A percentile compares a stretch with the other conserved stretches of the same genome.
phyloP scores from a whole-genome alignment of 2,329 filamentous ascomycete species.

The Rutstroemia sp. region DNA sequence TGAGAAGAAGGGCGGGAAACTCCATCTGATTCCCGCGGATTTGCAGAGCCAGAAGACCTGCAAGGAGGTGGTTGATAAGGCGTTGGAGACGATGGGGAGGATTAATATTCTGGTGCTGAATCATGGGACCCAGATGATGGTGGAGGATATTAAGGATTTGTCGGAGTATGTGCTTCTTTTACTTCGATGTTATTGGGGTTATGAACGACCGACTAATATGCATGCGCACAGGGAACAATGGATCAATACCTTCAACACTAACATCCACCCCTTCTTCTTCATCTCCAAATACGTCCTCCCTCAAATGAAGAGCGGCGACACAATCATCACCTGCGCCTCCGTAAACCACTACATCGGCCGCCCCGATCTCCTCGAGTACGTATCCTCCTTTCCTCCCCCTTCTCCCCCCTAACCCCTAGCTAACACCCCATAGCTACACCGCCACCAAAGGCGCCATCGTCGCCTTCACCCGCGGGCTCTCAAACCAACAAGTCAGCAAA shows the following conservation, averaged over 20 bases:
- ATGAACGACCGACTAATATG: conserved; percentile 13
- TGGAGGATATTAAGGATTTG: conserved; percentile 62
- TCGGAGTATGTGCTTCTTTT: conserved; percentile 61
- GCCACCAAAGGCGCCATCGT: conserved; percentile 73
- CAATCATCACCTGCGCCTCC: conserved; percentile 80
- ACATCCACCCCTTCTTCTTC: conserved; percentile 78
- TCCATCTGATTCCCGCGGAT: conserved; percentile 57
- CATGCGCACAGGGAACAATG: conserved; percentile 57
- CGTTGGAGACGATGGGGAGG: conserved; percentile 55
- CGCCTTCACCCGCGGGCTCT: conserved; percentile 69
- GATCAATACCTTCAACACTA: conserved; percentile 71
- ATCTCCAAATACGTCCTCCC: conserved; percentile 69
- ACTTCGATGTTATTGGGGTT: too few relatives aligned
- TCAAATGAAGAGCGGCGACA: conserved; percentile 66
- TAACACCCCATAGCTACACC: conserved; percentile 46
- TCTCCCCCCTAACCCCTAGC: background rate
- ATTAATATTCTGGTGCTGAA: conserved; percentile 74
- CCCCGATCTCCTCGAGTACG: conserved; percentile 62
- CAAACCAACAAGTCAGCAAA: conserved; percentile 64
- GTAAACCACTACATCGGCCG: conserved; percentile 79
- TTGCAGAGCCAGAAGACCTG: conserved; percentile 60
- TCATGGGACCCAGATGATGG: conserved; percentile 68
- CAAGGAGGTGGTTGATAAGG: conserved; percentile 59
- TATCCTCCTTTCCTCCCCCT: background rate
- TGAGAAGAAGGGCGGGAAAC: conserved; percentile 58